Percentiles rank a stretch among this genome's conserved stretches.
Conservation (phyloP, 2,329 filamentous ascomycete species). For the Fusarium nanum region DNA sequence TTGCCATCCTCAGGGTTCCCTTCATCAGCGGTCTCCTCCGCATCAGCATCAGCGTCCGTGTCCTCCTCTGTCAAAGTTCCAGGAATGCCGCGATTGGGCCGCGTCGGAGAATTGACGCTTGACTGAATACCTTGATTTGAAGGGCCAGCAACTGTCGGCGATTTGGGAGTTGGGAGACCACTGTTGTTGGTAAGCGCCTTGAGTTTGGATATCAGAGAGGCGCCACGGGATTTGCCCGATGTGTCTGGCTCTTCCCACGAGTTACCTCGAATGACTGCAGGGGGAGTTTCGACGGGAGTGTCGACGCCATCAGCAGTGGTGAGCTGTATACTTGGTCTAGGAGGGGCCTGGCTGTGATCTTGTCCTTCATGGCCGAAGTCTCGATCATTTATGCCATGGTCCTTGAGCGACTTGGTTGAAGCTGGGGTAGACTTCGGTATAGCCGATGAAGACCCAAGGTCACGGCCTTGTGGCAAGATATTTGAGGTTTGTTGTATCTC, state of each 20-base stretch:
- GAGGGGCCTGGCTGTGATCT: conserved; percentile 32
- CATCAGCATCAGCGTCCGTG: conserved; percentile 70
- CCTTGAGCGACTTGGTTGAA: conserved; percentile 41
- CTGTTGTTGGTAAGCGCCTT: conserved; percentile 74
- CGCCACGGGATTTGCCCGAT: conserved; percentile 67
- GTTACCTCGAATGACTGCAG: conserved; percentile 68
- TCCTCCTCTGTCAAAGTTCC: conserved; percentile 65
- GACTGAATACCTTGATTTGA: conserved; percentile 55
- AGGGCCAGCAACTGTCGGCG: conserved; percentile 46
- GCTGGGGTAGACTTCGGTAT: conserved; percentile 39
- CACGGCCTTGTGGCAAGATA: conserved; percentile 7
- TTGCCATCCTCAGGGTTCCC: conserved; percentile 55
- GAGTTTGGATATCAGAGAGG: conserved; percentile 81
- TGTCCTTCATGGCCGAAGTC: conserved; percentile 37
- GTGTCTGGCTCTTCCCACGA: conserved; percentile 76
- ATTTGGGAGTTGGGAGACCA: conserved; percentile 61
- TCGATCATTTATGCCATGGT: conserved; percentile 37
- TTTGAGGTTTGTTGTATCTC: conserved; percentile 29
- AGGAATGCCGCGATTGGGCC: conserved; percentile 62
- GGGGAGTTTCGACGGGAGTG: conserved; percentile 60
- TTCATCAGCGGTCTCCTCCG: conserved; percentile 88
- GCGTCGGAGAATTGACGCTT: conserved; percentile 61
- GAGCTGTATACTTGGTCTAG: conserved; percentile 79
- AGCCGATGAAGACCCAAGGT: conserved; percentile 27
- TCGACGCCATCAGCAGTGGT: conserved; percentile 66